Percentiles rank a stretch among this genome's conserved stretches.
Conservation (phyloP, 2,329 filamentous ascomycete genomes). For the Tympanopsis confertula region DNA sequence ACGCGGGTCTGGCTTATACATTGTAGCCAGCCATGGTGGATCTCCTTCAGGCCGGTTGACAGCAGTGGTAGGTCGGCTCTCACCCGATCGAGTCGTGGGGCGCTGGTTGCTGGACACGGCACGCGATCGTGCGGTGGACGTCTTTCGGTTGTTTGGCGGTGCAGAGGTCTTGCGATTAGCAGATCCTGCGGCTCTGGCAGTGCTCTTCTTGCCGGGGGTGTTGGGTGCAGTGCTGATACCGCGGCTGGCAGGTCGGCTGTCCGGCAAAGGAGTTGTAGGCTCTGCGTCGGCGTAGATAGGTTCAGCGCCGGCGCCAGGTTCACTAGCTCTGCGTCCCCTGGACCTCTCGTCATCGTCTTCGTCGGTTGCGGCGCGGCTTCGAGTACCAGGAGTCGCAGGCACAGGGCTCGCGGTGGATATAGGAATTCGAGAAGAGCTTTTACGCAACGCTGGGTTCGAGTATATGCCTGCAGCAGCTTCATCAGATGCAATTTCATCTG, state of each 20-base stretch:
- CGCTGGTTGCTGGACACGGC: not conserved
- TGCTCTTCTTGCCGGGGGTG: not conserved
- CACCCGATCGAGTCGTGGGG: not conserved
- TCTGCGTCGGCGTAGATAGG: too few species aligned
- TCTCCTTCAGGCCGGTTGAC: conserved; percentile 49
- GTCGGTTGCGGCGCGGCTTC: not conserved
- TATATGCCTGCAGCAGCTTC: not conserved
- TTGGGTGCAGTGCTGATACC: not conserved
- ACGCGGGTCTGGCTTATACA: conserved; percentile 62
- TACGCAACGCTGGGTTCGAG: not conserved
- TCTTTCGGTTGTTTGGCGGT: not conserved
- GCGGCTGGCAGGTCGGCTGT: not conserved
- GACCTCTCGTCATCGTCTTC: not conserved
- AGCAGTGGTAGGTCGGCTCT: not conserved
- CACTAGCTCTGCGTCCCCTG: not conserved
- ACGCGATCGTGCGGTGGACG: not conserved
- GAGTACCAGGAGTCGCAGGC: not conserved
- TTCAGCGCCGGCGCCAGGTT: not conserved
- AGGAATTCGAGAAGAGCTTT: not conserved
- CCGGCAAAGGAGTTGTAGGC: not conserved
- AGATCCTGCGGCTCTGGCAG: not conserved
- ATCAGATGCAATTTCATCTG: not conserved
- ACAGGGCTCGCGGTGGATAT: not conserved
- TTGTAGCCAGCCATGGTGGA: conserved; percentile 56
- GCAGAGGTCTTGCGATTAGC: not conserved